phyloP scores from a whole-genome alignment of 2,329 filamentous ascomycete genomes.

The Pezizomycotina sp. region DNA sequence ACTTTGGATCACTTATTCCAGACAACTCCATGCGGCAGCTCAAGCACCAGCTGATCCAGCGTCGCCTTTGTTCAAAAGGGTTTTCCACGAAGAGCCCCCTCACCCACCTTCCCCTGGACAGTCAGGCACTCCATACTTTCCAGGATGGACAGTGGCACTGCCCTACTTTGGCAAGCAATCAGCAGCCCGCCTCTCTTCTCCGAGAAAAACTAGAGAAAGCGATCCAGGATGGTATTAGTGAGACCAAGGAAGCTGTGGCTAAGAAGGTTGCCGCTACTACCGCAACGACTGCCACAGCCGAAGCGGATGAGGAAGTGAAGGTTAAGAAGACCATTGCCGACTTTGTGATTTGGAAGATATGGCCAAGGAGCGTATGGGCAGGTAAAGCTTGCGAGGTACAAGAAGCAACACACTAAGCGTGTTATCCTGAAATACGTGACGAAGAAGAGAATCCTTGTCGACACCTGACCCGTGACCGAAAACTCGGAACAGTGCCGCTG shows the following conservation, averaged over 20 bases:
- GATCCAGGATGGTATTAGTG: conserved; percentile 41
- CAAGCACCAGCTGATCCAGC: conserved; percentile 41
- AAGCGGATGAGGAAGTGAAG: conserved; percentile 12
- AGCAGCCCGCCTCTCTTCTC: conserved; percentile 11
- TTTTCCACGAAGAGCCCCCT: conserved; percentile 51
- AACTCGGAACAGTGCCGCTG: conserved; percentile 81
- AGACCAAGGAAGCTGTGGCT: conserved; percentile 38
- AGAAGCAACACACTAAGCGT: conserved; percentile 56
- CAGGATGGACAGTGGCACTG: conserved; percentile 7
- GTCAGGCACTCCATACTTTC: conserved; percentile 41
- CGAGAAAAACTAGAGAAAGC: conserved; percentile 19
- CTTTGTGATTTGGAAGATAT: conserved; percentile 92
- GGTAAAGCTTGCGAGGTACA: conserved; percentile 83
- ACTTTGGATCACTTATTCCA: conserved; percentile 91
- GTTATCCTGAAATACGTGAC: conserved; percentile 96
- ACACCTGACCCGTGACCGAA: conserved; percentile 91
- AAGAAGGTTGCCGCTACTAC: conserved; percentile 29
- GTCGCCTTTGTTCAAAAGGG: conserved; percentile 36
- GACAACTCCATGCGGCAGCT: conserved; percentile 67
- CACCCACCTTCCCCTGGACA: conserved; percentile 67
- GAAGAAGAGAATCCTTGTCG: conserved; percentile 86
- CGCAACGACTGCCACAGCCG: too few relatives aligned
- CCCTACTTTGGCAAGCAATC: conserved; percentile 8
- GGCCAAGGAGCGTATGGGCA: conserved; percentile 95
- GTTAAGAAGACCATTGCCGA: conserved; percentile 72